Evolutionary conservation across 805 yeast species (phyloP).

Genomic region (Dipodascus albidus): DNA sequence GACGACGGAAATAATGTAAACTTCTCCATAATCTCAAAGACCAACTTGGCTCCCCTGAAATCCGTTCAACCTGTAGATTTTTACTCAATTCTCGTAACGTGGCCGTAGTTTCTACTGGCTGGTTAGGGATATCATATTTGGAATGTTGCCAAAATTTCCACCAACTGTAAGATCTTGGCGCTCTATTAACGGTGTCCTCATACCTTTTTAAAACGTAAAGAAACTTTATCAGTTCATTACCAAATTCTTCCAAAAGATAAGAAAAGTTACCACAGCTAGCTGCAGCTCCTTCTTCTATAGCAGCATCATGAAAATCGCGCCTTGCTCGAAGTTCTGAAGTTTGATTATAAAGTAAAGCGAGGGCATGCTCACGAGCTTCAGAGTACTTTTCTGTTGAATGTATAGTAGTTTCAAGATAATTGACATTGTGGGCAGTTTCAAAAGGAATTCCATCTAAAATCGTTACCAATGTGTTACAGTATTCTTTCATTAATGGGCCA

Average conservation of each 20-base stretch:
- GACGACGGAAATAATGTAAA: conserved; percentile 41
- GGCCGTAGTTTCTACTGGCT: conserved; percentile 2
- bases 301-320: conserved; percentile 26
- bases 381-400: conserved; percentile 46
- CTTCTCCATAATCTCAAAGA: conserved; percentile 25
- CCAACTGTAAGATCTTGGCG: conserved; percentile 39
- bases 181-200: conserved; percentile 12
- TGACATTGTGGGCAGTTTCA: conserved; percentile 29
- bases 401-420: conserved; percentile 30
- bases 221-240: conserved; percentile 43
- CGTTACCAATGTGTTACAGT: conserved; percentile 49
- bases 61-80: conserved; percentile 4
- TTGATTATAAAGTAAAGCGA: conserved; percentile 46
- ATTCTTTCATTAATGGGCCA: conserved; percentile 64
- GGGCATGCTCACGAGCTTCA: conserved; percentile 43
- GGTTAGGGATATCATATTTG: neutral
- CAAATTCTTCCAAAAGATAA: conserved; percentile 48
- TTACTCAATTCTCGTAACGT: conserved; percentile 9
- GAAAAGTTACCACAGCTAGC: conserved; percentile 79
- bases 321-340: conserved; percentile 34
- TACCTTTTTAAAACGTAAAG: conserved; percentile 35
- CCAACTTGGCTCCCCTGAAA: conserved; percentile 7
- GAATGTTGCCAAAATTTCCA: conserved; percentile 37
- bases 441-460: conserved; percentile 52
- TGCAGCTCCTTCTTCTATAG: conserved; percentile 68